Evolutionary conservation across 352 stramenopile genomes (phyloP), one percentile per base, ranked within the genome.

Genomic region (Plasmopara viticola): DNA sequence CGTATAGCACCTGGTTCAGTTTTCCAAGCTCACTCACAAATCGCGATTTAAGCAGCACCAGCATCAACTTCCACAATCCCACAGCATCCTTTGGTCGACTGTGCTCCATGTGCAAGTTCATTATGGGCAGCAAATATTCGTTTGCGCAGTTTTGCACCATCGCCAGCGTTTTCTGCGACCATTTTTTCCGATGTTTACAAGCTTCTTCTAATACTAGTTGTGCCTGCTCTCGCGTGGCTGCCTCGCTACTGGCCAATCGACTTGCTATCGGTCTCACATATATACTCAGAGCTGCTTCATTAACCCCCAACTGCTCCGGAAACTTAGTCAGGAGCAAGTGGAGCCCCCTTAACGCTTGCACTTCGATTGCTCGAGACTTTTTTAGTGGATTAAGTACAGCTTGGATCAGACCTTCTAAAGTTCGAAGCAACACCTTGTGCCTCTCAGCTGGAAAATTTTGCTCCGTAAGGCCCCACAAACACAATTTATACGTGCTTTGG

Each of bases 321-420:
- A 70, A 76, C 52, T 85, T 84, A n/a, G 74, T 44, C 31, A 83
- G 20, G 33, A 87, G 44, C 49, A 74, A 40, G 20, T 79, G 74
- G 25, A 89, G 53, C 4, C 74, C 78, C 34, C 78, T 76, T n/a
- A 89, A 44, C 13, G 76, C 76, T 56, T 89, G 62, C 41, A 87
- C 54, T 50, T 80, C 75, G 45, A 87, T 87, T 33, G 61, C 49
- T 15, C 78, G 74, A 0, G 78, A 85, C 60, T 85, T 73, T 25
- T 25, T 25, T 53, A 89, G 87, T 9, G 78, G 74, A 40, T 87
- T 89, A 29, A 86, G 64, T 18, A 87, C 77, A 7, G 78, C 78
- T 37, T 86, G 78, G 8, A 89, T 63, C 48, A 87, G 51, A 9
- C 61, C 70, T 55, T 87, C 78, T n/a, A 87, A 58, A 7, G 71